phyloP scores from a whole-genome alignment of 805 yeast species.

The Hanseniaspora opuntiae region DNA sequence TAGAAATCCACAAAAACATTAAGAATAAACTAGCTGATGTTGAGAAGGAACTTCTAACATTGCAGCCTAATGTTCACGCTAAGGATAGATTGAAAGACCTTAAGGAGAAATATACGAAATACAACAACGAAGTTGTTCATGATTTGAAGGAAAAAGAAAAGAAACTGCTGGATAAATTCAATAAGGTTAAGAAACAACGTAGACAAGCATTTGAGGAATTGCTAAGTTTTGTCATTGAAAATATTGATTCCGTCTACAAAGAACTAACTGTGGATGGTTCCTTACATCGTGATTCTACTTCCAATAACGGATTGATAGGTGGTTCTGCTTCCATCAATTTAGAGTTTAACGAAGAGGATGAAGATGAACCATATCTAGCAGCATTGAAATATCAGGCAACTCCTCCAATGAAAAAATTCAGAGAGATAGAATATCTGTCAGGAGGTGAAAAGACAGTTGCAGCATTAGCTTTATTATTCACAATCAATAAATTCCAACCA shows the following conservation, averaged over 20 bases:
- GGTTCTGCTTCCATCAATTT: constrained; percentile 85
- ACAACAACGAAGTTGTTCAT: constrained; percentile 48
- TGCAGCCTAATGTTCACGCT: constrained; percentile 77
- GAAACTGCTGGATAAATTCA: constrained; percentile 41
- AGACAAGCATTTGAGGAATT: constrained; percentile 54
- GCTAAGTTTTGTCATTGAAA: constrained; percentile 57
- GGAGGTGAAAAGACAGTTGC: constrained; percentile 98
- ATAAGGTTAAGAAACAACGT: constrained; percentile 46
- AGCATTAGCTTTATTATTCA: constrained; percentile 81
- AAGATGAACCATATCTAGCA: constrained; percentile 71
- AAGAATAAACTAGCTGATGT: constrained; percentile 29
- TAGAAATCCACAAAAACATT: constrained; percentile 24
- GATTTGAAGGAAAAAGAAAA: constrained; percentile 49
- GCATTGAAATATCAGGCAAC: constrained; percentile 87
- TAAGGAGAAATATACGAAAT: constrained; percentile 41
- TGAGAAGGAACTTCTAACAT: constrained; percentile 23
- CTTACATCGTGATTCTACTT: constrained; percentile 34
- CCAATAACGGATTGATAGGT: constrained; percentile 41
- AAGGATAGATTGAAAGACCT: constrained; percentile 61
- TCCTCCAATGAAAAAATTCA: constrained; percentile 89
- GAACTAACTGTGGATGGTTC: constrained; percentile 54
- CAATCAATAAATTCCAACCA: constrained; percentile 80
- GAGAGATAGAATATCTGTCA: constrained; percentile 81
- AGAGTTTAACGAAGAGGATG: constrained; percentile 41
- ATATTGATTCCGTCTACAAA: constrained; percentile 66